phyloP scores from a whole-genome alignment of 306 rosid genomes.

The Lathyrus oleraceus region DNA sequence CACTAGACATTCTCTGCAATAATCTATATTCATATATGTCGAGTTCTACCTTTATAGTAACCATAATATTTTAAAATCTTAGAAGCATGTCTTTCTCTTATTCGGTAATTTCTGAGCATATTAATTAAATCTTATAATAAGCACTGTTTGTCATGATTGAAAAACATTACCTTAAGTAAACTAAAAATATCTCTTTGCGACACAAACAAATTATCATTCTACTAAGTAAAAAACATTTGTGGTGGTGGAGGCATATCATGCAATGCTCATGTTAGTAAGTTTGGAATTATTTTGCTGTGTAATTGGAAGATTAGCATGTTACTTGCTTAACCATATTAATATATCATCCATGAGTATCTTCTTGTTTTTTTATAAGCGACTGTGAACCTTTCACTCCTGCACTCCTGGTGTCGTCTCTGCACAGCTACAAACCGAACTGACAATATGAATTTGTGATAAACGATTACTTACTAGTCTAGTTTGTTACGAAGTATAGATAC shows the following conservation, averaged over 20 bases:
- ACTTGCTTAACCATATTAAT: constrained; percentile 2
- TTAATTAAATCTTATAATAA: constrained; percentile 7
- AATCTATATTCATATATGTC: neutral
- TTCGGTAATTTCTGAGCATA: neutral
- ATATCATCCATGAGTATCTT: neutral
- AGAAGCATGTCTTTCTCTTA: constrained; percentile 18
- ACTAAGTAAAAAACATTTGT: neutral
- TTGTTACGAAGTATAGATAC: neutral
- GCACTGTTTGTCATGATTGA: neutral
- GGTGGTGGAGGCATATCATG: constrained; percentile 6
- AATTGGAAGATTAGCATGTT: neutral
- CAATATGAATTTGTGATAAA: neutral
- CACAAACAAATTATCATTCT: neutral
- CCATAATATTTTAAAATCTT: neutral
- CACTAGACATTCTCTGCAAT: constrained; percentile 29
- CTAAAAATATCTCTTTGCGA: neutral
- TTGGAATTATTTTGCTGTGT: neutral
- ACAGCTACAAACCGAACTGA: neutral
- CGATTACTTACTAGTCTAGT: neutral
- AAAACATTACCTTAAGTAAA: constrained; percentile 16
- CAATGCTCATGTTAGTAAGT: constrained; percentile 6
- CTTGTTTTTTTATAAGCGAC: neutral
- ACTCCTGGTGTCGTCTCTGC: no score
- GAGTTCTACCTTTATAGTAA: constrained; percentile 16
- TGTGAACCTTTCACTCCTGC: no score